phyloP scores from a whole-genome alignment of 2,329 filamentous ascomycete species.

The Torrubiellomyces zombiae region DNA sequence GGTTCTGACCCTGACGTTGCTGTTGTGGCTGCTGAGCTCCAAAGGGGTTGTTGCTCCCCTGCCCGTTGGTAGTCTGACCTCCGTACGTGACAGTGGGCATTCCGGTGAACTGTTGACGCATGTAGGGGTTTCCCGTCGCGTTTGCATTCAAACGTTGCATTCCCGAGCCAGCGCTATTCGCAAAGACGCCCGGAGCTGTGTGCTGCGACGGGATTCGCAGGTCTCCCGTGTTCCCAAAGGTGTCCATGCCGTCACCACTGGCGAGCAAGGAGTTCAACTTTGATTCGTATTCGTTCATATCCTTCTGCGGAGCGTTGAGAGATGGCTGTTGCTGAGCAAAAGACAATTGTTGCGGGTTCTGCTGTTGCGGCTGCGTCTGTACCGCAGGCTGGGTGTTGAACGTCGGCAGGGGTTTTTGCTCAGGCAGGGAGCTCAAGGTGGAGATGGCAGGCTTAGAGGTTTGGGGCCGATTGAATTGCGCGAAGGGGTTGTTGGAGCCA shows the following conservation, averaged over 20 bases:
- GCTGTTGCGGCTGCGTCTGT: slow-evolving; percentile 26
- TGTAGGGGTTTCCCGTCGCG: slow-evolving; percentile 78
- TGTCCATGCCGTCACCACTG: slow-evolving; percentile 84
- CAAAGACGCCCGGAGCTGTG: slow-evolving; percentile 86
- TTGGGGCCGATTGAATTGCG: slow-evolving; percentile 50
- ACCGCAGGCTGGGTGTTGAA: slow-evolving; percentile 35
- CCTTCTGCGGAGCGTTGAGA: slow-evolving; percentile 29
- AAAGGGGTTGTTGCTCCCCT: slow-evolving; percentile 39
- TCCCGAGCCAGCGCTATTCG: slow-evolving; percentile 86
- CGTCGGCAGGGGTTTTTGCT: slow-evolving; percentile 59
- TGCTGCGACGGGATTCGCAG: slow-evolving; percentile 91
- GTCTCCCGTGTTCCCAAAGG: slow-evolving; percentile 93
- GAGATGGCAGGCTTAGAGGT: slow-evolving; percentile 41
- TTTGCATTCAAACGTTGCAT: slow-evolving; percentile 50
- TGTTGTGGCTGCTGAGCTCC: slow-evolving; percentile 32
- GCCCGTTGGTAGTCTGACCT: slow-evolving; percentile 34
- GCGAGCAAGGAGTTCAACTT: slow-evolving; percentile 77
- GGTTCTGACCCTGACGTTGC: slow-evolving; percentile 35
- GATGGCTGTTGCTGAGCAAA: slow-evolving; percentile 13
- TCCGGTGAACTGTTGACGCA: slow-evolving; percentile 69
- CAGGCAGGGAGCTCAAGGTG: slow-evolving; percentile 58
- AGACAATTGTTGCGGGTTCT: slow-evolving; percentile 19
- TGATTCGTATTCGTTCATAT: slow-evolving; percentile 47
- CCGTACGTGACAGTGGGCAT: slow-evolving; percentile 45
- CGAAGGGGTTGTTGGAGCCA: slow-evolving; percentile 96